Evolutionary conservation across 805 yeast genomes (phyloP).

Genomic region (Ogataea trehalophila): DNA sequence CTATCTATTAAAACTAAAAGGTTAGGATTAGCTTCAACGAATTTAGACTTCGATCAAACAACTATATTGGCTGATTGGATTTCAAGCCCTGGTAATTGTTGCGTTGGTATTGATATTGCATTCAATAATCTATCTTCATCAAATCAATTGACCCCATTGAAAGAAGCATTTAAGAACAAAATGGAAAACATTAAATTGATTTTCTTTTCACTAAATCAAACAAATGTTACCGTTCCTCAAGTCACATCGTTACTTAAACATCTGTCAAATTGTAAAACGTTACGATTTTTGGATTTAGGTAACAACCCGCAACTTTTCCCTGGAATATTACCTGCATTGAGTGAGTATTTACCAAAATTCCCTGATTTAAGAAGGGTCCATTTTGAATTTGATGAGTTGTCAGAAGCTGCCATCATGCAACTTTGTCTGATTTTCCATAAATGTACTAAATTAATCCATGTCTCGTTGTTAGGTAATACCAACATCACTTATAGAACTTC

Average conservation of each 20-base stretch:
- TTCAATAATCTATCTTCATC: slow-evolving; percentile 43
- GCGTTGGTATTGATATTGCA: slow-evolving; percentile 53
- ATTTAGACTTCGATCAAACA: slow-evolving; percentile 38
- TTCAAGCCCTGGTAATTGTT: slow-evolving; percentile 36
- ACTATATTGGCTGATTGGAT: slow-evolving; percentile 45
- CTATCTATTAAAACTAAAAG: slow-evolving; percentile 41
- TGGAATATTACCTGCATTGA: slow-evolving; percentile 39
- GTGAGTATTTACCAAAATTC: slow-evolving; percentile 41
- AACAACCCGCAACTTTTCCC: slow-evolving; percentile 51
- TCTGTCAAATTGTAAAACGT: slow-evolving; percentile 34
- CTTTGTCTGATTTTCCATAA: slow-evolving; percentile 44
- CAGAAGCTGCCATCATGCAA: slow-evolving; percentile 42
- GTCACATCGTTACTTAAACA: slow-evolving; percentile 36
- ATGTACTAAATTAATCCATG: slow-evolving; percentile 45
- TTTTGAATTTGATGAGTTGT: slow-evolving; percentile 48
- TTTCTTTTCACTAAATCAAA: slow-evolving; percentile 50
- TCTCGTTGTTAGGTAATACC: slow-evolving; percentile 49
- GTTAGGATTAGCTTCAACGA: slow-evolving; percentile 51
- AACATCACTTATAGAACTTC: slow-evolving; percentile 39
- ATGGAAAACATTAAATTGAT: slow-evolving; percentile 31
- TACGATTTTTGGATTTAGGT: slow-evolving; percentile 49
- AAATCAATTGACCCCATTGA: slow-evolving; percentile 44
- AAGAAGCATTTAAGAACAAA: slow-evolving; percentile 32
- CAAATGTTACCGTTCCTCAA: slow-evolving; percentile 36
- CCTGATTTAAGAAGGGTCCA: slow-evolving; percentile 45